These are phyloP conservation scores for Solanum boliviense DNA, from an alignment of 257 asterid species.

Conservation along the genomic window DNA sequence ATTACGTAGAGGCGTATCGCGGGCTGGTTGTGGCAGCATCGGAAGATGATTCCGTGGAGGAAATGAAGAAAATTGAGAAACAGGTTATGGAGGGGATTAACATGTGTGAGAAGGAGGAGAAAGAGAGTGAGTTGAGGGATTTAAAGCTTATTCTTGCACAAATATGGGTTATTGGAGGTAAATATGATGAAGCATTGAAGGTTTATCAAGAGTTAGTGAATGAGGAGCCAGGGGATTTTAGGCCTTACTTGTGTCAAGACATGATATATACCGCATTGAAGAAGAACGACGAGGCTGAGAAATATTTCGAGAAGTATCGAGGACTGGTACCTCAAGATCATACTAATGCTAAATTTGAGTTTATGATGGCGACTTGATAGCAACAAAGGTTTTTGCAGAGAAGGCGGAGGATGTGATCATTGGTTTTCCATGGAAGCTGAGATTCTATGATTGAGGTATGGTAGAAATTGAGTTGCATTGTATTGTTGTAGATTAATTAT, in stretches of 20 bases:
- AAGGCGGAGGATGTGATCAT: background rate
- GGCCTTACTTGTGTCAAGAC: conserved; percentile 91
- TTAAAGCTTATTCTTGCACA: conserved; percentile 79
- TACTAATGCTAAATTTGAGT: conserved; percentile 53
- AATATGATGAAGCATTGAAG: conserved; percentile 52
- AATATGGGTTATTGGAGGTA: conserved; percentile 58
- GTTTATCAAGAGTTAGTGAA: conserved; percentile 54
- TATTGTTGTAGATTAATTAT: background rate
- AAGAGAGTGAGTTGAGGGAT: conserved; percentile 48
- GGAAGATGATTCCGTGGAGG: background rate
- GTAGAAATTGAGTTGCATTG: background rate
- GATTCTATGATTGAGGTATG: background rate
- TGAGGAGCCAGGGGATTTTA: conserved; percentile 88
- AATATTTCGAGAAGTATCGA: conserved; percentile 66
- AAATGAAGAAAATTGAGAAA: conserved; percentile 20
- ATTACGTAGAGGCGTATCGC: background rate
- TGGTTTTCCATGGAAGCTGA: background rate
- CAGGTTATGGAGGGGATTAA: conserved; percentile 38
- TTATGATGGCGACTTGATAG: conserved; percentile 73
- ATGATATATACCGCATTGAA: conserved; percentile 63
- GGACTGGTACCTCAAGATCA: conserved; percentile 69
- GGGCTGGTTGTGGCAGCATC: background rate
- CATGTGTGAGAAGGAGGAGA: conserved; percentile 48
- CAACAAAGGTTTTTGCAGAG: conserved; percentile 46
- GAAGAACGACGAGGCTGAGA: conserved; percentile 70